A percentile compares a stretch with the other conserved stretches of the same genome.
These are phyloP conservation scores for Fusarium kyushuense DNA, from an alignment of 2,329 filamentous ascomycete species.

Conservation along the genomic window DNA sequence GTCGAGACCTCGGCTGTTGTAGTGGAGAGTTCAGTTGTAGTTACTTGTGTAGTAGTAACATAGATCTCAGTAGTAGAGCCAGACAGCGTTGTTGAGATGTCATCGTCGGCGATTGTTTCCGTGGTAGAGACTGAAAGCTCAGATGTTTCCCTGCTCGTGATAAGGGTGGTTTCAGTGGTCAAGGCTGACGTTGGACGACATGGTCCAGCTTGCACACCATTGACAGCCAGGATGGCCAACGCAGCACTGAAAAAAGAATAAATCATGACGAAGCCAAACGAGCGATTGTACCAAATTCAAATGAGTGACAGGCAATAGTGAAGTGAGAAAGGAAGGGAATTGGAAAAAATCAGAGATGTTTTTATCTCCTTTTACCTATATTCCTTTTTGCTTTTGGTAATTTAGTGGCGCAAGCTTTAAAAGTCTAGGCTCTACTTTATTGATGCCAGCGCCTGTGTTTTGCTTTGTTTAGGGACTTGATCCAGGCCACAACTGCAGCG, in stretches of 20 bases:
- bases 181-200: not conserved
- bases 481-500: too few species aligned
- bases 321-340: not conserved
- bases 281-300: not conserved
- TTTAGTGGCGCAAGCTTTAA: not conserved
- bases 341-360: not conserved
- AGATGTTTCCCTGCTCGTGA: not conserved
- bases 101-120: not conserved
- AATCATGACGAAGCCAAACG: not conserved
- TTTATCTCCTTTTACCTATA: not conserved
- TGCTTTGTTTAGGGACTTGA: too few species aligned
- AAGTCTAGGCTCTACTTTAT: not conserved
- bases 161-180: not conserved
- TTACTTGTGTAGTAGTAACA: not conserved
- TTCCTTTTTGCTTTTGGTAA: not conserved
- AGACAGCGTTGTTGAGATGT: not conserved
- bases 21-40: not conserved
- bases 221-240: not conserved
- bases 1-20: not conserved
- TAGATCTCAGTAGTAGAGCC: not conserved
- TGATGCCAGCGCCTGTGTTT: too few species aligned
- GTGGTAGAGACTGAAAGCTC: not conserved
- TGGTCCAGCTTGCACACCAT: not conserved
- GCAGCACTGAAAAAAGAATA: not conserved
- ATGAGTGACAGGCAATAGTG: not conserved